phyloP scores from a whole-genome alignment of 768 basidiomycete species.

The Agaricus bisporus region DNA sequence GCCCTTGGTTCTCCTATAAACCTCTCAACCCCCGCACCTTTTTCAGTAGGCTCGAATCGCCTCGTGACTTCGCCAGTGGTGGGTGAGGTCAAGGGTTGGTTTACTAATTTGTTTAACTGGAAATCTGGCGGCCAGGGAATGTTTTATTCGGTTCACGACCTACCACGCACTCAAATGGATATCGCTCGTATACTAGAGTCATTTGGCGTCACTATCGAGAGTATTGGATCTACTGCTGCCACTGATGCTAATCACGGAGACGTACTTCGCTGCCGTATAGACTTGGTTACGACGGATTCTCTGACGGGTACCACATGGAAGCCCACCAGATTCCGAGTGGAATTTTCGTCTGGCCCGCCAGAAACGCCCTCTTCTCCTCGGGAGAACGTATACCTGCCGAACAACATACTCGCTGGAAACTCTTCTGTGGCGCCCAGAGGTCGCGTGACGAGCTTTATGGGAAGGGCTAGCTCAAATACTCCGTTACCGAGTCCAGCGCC shows the following conservation, averaged over 20 bases:
- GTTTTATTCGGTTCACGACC: constrained; percentile 51
- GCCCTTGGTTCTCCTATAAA: constrained; percentile 33
- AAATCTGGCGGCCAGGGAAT: constrained; percentile 51
- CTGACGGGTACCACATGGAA: constrained; percentile 51
- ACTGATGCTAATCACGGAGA: constrained; percentile 18
- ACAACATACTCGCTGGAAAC: constrained; percentile 14
- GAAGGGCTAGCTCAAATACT: constrained; percentile 13
- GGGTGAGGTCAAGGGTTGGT: constrained; percentile 88
- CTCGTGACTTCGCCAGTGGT: constrained; percentile 63
- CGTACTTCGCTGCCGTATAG: constrained; percentile 43
- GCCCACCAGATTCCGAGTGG: constrained; percentile 77
- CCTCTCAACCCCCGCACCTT: constrained; percentile 20
- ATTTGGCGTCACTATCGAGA: constrained; percentile 52
- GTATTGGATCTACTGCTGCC: constrained; percentile 20
- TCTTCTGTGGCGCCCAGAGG: not conserved
- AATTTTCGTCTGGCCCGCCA: constrained; percentile 39
- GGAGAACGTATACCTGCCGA: constrained; percentile 17
- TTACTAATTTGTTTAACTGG: constrained; percentile 94
- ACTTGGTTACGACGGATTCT: constrained; percentile 37
- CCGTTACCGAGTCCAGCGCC: constrained; percentile 17
- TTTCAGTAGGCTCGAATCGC: constrained; percentile 17
- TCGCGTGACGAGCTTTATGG: constrained; percentile 10
- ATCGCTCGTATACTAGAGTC: constrained; percentile 57
- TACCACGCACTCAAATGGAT: constrained; percentile 58
- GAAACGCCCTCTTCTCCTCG: constrained; percentile 4